Conservation (phyloP, 139 green algal genomes). For the Tetradesmus obliquus region DNA sequence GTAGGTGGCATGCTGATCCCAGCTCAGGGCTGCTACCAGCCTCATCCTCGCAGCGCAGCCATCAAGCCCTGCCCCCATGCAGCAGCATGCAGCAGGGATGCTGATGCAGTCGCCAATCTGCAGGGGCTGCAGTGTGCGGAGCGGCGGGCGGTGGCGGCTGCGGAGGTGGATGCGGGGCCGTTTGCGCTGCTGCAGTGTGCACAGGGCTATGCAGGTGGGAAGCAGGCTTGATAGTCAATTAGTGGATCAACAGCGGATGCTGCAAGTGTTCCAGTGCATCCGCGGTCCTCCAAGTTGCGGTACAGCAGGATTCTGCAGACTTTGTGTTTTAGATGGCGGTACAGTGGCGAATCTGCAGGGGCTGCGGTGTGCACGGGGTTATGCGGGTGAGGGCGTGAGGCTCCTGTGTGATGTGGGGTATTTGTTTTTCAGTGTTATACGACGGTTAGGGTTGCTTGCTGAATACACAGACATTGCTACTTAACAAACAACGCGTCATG, state of each 20-base stretch:
- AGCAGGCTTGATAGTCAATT: not conserved
- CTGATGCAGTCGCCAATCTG: not conserved
- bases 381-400: not conserved
- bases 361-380: not conserved
- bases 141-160: not conserved
- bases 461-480: too few species aligned
- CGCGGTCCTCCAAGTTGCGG: too few species aligned
- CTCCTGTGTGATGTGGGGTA: too few species aligned
- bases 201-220: constrained; percentile 17
- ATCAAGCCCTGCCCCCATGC: constrained; percentile 15
- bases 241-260: too few species aligned
- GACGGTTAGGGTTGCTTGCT: too few species aligned
- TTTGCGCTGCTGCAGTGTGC: constrained; percentile 5
- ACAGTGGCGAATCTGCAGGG: not conserved
- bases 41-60: constrained; percentile 14
- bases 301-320: too few species aligned
- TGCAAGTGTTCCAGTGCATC: too few species aligned
- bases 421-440: too few species aligned
- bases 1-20: constrained; percentile 8
- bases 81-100: not conserved
- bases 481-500: too few species aligned
- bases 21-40: constrained; percentile 21
- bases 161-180: not conserved
- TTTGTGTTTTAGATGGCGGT: not conserved
- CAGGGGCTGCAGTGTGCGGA: constrained; percentile 17